These are phyloP conservation scores for Solanum okadae DNA, from an alignment of 257 asterid genomes.

Conservation along the genomic window DNA sequence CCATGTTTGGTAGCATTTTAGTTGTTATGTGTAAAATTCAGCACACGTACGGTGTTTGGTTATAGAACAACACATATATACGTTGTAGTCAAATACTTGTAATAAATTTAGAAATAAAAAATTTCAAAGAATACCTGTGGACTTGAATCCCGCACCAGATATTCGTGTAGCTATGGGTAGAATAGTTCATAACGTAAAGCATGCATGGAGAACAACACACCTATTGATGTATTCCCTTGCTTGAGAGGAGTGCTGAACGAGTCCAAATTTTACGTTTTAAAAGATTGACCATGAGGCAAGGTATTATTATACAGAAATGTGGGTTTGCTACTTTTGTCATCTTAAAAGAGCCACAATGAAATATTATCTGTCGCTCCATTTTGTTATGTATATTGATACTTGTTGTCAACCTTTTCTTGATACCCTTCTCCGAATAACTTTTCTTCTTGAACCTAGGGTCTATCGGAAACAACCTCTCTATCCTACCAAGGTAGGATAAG, in stretches of 20 bases:
- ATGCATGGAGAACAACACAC: neutral
- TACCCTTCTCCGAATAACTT: neutral
- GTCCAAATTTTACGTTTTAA: neutral
- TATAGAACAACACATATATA: neutral
- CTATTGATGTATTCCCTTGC: neutral
- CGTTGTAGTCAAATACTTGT: neutral
- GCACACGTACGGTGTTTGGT: neutral
- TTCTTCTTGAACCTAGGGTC: neutral
- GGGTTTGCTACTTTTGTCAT: neutral
- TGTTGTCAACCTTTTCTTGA: neutral
- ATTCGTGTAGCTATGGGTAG: neutral
- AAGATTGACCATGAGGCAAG: neutral
- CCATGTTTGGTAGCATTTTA: neutral
- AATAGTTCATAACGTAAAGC: neutral
- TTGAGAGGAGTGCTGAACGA: neutral
- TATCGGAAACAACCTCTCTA: neutral
- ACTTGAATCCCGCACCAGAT: neutral
- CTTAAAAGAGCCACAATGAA: neutral
- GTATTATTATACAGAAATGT: neutral
- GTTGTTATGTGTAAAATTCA: neutral
- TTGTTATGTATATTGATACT: neutral
- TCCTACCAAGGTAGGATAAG: neutral
- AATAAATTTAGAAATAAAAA: neutral
- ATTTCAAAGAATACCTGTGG: too few relatives aligned
- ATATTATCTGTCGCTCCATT: neutral